phyloP scores from a whole-genome alignment of 768 basidiomycete genomes.

The Cytidiella melzeri region DNA sequence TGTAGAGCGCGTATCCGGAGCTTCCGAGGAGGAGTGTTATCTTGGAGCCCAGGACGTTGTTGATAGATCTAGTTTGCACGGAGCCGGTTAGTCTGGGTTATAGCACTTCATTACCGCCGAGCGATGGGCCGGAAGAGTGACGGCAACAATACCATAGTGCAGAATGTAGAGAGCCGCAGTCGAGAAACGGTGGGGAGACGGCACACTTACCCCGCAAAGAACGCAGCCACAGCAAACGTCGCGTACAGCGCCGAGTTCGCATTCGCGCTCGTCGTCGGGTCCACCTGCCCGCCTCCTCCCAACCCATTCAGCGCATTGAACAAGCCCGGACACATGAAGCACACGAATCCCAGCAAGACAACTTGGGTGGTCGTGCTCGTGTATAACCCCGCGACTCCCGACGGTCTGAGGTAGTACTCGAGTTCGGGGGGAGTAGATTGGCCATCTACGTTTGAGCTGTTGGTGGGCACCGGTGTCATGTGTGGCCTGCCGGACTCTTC shows the following conservation, averaged over 20 bases:
- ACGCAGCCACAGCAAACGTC: slow-evolving; percentile 53
- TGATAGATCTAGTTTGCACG: slow-evolving; percentile 54
- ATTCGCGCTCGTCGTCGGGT: slow-evolving; percentile 59
- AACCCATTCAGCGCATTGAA: slow-evolving; percentile 79
- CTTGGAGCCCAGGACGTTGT: slow-evolving; percentile 72
- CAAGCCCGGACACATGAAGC: slow-evolving; percentile 53
- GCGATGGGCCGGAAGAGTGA: too few relatives aligned
- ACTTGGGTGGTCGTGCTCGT: slow-evolving; percentile 54
- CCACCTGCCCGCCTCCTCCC: slow-evolving; percentile 72
- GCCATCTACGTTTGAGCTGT: too few relatives aligned
- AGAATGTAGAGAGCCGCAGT: not conserved
- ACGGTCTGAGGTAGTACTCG: slow-evolving; percentile 36
- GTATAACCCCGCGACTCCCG: slow-evolving; percentile 49
- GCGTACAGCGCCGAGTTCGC: slow-evolving; percentile 64
- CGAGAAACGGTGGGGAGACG: slow-evolving; percentile 12
- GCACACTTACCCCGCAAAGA: slow-evolving; percentile 60
- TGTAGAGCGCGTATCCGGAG: slow-evolving; percentile 69
- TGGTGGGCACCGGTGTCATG: too few relatives aligned
- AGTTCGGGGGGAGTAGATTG: too few relatives aligned
- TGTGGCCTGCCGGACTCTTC: too few relatives aligned
- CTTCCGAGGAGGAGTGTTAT: slow-evolving; percentile 71
- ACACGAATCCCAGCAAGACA: slow-evolving; percentile 60
- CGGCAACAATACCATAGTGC: too few relatives aligned
- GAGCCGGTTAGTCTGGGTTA: too few relatives aligned
- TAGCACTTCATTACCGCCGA: too few relatives aligned